Base-by-base conservation (phyloP, 2,329 filamentous ascomycete species). In the Geosmithia putterillii region DNA sequence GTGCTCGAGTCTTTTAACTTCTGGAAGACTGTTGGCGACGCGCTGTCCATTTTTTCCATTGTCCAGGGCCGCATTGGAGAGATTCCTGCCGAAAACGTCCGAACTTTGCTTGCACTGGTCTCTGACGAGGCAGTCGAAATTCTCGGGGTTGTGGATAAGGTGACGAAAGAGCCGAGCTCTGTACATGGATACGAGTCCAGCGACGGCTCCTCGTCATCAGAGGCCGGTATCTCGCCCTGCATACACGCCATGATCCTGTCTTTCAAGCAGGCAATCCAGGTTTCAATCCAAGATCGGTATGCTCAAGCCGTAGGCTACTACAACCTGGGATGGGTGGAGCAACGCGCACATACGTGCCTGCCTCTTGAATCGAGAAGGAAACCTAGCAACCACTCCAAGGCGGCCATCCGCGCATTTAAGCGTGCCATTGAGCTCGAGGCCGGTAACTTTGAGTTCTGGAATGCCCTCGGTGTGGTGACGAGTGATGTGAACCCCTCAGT, bases 231-330 rank as follows among this genome's bases (percentile, higher is more conserved):
- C 25, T 73, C 70, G 2, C 66, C 71, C 47, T 80, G 74, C 47
- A 61, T 94, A 1, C 74, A 85, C 47, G 78, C 83, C 14, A 76
- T 83, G 0, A 85, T 96, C 22, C 66, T 96, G 17, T 84, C 86
- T 6, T 86, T 94, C 59, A 98, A 96, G 59, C 77, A 86, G 49
- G 88, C 88, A 7, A 80, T 96, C 14, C 67, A 83, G 51, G 74
- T 80, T 35, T 83, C 82, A 15, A 67, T 79, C 1, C 69, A 80
- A 46, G 89, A 98, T 55, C 59, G 77, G 7, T 86, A 95, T 58
- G 89, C 90, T 3, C 89, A 94, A 61, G 86, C 92, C 1, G 86
- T 96, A n/a, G 86, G 89, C 0, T 92, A 90, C 73, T 98, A 95
- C 63, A 98, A 98, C 54, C 69, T 98, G 17, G 92, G 92, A 37